Percentiles rank a stretch among this genome's conserved stretches.
Evolutionary conservation across 176 grass and related monocot genomes (phyloP).

Genomic region (Poa annua): DNA sequence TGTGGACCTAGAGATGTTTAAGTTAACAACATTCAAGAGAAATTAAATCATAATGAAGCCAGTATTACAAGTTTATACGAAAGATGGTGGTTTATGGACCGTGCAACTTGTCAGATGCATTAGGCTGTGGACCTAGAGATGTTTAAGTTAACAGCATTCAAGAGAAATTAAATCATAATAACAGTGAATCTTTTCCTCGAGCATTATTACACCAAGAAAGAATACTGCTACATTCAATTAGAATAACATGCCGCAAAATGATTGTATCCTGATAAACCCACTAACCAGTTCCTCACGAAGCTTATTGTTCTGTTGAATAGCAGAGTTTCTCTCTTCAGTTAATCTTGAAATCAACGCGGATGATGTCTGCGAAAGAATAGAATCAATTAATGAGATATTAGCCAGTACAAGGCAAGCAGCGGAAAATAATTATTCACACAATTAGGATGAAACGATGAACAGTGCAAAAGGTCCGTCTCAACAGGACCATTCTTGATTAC

Average conservation of each 20-base stretch:
- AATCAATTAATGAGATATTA: conserved; percentile 33
- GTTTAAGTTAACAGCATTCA: neutral
- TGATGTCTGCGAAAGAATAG: conserved; percentile 52
- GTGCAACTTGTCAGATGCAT: neutral
- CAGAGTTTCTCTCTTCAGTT: conserved; percentile 73
- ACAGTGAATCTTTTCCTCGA: neutral
- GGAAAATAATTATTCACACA: neutral
- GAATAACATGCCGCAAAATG: neutral
- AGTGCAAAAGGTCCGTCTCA: neutral
- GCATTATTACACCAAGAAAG: neutral
- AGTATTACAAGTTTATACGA: conserved; percentile 1
- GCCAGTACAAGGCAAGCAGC: conserved; percentile 20
- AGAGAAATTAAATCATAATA: conserved; percentile 1
- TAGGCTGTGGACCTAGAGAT: neutral
- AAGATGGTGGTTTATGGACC: neutral
- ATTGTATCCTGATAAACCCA: conserved; percentile 35
- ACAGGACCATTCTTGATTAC: conserved; percentile 23
- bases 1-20: conserved; percentile 3
- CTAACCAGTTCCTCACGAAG: conserved; percentile 82
- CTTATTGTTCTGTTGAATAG: conserved; percentile 77
- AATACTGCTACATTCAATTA: neutral
- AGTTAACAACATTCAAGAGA: neutral
- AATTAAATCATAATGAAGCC: neutral
- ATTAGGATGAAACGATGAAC: neutral
- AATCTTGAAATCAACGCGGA: conserved; percentile 66